These are phyloP conservation scores for Backusella tarrabulga DNA, from an alignment of 192 early-diverging fungal species.

Conservation along the genomic window DNA sequence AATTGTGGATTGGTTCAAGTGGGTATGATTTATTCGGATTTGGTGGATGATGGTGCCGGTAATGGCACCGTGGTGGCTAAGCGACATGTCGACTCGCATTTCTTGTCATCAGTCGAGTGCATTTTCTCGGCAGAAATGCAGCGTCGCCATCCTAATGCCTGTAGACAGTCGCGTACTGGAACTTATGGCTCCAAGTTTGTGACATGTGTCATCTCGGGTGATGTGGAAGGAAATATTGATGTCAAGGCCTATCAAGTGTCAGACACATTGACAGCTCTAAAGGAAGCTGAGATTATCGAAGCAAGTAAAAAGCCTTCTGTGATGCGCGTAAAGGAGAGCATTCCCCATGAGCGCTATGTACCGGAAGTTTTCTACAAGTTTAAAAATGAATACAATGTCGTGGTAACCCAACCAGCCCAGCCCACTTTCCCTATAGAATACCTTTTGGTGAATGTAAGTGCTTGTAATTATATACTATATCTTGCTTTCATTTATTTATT, in stretches of 20 bases:
- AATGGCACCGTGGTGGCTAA: conserved; percentile 83
- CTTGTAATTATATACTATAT: neutral
- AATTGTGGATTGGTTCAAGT: conserved; percentile 69
- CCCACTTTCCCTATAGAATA: conserved; percentile 98
- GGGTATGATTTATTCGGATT: conserved; percentile 94
- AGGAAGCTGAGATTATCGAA: conserved; percentile 87
- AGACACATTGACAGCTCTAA: conserved; percentile 87
- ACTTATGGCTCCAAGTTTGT: conserved; percentile 93
- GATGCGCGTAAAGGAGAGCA: conserved; percentile 80
- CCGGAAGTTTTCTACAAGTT: conserved; percentile 97
- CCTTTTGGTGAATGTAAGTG: conserved; percentile 84
- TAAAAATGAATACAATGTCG: conserved; percentile 90
- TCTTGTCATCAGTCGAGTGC: conserved; percentile 89
- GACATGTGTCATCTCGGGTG: conserved; percentile 91
- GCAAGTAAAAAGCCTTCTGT: conserved; percentile 83
- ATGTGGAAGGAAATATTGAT: conserved; percentile 83
- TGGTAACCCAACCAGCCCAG: conserved; percentile 87
- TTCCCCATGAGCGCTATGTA: conserved; percentile 75
- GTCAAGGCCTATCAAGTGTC: conserved; percentile 90
- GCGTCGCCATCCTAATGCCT: conserved; percentile 62
- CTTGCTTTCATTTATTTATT: conserved; percentile 2
- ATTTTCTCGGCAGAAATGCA: conserved; percentile 87
- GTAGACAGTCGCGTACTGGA: conserved; percentile 73
- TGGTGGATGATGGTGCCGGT: conserved; percentile 77
- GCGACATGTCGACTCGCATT: conserved; percentile 90